Conservation (phyloP, 495 filamentous ascomycete species). For the Hyphodiscus hymeniophilus region DNA sequence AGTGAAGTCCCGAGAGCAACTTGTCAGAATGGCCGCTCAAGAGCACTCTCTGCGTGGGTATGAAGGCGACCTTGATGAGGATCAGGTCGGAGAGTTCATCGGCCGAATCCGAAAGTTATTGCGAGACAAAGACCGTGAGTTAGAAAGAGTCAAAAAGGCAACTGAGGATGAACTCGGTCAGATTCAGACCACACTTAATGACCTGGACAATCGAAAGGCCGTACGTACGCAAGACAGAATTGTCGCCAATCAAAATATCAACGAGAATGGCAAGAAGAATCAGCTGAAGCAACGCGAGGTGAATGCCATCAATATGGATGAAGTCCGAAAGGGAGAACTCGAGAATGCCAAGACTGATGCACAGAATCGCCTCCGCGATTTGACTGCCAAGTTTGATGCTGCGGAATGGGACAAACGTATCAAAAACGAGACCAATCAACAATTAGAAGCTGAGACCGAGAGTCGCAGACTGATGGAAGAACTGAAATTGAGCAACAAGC, state of each 20-base stretch:
- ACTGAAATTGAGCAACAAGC: constrained; percentile 67
- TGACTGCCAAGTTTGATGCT: constrained; percentile 49
- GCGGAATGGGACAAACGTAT: constrained; percentile 63
- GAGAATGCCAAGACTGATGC: constrained; percentile 65
- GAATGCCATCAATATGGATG: constrained; percentile 66
- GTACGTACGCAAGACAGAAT: constrained; percentile 63
- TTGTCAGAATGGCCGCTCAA: constrained; percentile 71
- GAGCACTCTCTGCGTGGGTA: constrained; percentile 79
- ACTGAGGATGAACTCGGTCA: constrained; percentile 61
- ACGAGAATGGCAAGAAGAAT: constrained; percentile 58
- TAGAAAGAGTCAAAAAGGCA: constrained; percentile 66
- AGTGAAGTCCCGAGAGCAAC: constrained; percentile 52
- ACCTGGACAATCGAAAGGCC: constrained; percentile 59
- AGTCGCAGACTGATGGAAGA: constrained; percentile 62
- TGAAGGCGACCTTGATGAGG: constrained; percentile 68
- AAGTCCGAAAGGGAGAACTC: constrained; percentile 68
- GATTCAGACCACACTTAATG: constrained; percentile 56
- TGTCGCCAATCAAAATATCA: constrained; percentile 58
- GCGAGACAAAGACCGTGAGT: constrained; percentile 65
- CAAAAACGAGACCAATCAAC: constrained; percentile 48
- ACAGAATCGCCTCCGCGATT: constrained; percentile 49
- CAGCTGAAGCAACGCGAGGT: constrained; percentile 53
- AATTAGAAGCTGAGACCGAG: constrained; percentile 60
- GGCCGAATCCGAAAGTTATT: constrained; percentile 63
- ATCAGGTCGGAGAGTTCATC: constrained; percentile 67